A percentile compares a stretch with the other conserved stretches of the same genome.
Conservation (phyloP, 2,329 filamentous ascomycete genomes). For the Myriosclerotinia duriaeana region DNA sequence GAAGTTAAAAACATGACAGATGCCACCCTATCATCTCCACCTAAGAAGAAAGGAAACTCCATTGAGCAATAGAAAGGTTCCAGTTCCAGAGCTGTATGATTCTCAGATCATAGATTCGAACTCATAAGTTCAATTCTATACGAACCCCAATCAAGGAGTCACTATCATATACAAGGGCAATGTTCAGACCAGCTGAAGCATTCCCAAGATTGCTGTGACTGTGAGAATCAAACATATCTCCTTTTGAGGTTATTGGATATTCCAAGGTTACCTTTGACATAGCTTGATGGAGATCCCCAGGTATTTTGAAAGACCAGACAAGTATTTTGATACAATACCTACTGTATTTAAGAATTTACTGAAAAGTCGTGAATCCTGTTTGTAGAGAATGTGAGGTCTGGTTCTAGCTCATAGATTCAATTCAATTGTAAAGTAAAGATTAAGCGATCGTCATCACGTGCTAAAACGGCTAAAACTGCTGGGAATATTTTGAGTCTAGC, state of each 20-base stretch:
- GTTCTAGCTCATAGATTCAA: no score
- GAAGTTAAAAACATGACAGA: background rate
- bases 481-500: conserved; percentile 18
- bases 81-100: background rate
- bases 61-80: background rate
- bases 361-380: no score
- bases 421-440: background rate
- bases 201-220: background rate
- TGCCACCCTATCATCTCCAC: background rate
- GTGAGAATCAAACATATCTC: background rate
- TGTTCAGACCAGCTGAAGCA: background rate
- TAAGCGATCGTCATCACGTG: background rate
- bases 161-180: background rate
- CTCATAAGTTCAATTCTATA: background rate
- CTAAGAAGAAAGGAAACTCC: background rate
- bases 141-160: background rate
- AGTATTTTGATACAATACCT: background rate
- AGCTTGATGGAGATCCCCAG: background rate
- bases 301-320: background rate
- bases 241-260: no score
- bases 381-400: background rate
- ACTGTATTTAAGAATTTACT: background rate
- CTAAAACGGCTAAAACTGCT: conserved; percentile 3
- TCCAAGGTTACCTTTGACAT: no score
- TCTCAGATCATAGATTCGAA: background rate